These are phyloP conservation scores for Cytospora mali DNA, from an alignment of 2,329 filamentous ascomycete genomes.

Conservation along the genomic window DNA sequence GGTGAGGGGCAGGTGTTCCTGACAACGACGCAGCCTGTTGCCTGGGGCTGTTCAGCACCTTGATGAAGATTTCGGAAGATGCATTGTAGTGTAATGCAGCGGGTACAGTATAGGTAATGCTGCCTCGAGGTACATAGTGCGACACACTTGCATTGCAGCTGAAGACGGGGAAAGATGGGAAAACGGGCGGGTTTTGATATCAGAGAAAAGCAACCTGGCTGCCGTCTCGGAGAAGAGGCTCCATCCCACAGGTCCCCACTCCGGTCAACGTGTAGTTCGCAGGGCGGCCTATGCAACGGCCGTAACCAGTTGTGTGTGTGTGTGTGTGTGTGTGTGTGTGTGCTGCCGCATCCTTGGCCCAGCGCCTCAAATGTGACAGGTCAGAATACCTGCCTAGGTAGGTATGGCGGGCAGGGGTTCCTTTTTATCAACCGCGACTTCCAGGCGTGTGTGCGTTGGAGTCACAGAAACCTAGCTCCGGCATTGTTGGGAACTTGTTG, in stretches of 20 bases:
- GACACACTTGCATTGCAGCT: too few relatives aligned
- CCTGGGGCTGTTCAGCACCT: too few relatives aligned
- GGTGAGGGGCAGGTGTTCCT: not conserved
- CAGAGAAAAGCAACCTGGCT: too few relatives aligned
- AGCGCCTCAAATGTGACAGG: constrained; percentile 1
- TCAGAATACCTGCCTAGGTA: too few relatives aligned
- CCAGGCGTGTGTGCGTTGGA: not conserved
- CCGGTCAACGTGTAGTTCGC: not conserved
- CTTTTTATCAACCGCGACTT: not conserved
- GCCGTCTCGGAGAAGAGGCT: too few relatives aligned
- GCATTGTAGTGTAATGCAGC: too few relatives aligned
- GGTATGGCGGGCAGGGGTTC: not conserved
- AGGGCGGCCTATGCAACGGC: not conserved
- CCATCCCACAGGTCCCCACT: not conserved
- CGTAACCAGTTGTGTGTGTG: not conserved
- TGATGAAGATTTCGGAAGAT: not conserved
- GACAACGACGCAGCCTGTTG: not conserved
- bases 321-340: too few relatives aligned
- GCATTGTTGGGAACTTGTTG: not conserved
- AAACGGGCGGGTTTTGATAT: too few relatives aligned
- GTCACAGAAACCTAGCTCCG: not conserved
- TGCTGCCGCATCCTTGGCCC: not conserved
- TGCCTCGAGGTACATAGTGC: too few relatives aligned
- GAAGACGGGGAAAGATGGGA: too few relatives aligned
- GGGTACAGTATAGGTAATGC: too few relatives aligned